phyloP scores from a whole-genome alignment of 192 early-diverging fungal genomes.

The Coemansia biformis region DNA sequence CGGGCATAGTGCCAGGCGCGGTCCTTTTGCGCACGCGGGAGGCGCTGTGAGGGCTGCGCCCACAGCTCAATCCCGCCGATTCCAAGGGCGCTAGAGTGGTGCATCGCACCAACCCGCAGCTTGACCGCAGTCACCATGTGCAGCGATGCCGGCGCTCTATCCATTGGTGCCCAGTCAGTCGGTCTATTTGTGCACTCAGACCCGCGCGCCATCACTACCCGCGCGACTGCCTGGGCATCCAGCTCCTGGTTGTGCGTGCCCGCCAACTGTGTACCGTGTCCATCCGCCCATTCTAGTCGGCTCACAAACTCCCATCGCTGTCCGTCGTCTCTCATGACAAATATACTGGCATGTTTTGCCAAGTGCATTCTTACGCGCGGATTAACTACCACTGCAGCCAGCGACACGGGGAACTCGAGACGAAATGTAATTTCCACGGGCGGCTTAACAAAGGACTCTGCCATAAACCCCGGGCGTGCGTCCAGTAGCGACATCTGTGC shows the following conservation, averaged over 20 bases:
- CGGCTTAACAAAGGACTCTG: constrained; percentile 27
- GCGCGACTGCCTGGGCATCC: background rate
- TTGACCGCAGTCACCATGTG: constrained; percentile 10
- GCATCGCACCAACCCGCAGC: constrained; percentile 14
- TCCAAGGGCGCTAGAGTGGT: constrained; percentile 9
- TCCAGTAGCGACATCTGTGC: background rate
- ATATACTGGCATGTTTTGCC: constrained; percentile 1
- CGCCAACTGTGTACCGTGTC: background rate
- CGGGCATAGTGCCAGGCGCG: constrained; percentile 1
- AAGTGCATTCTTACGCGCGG: constrained; percentile 12
- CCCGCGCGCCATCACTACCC: background rate
- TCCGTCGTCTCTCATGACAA: background rate
- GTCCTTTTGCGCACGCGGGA: constrained; percentile 6
- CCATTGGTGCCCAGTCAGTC: constrained; percentile 5
- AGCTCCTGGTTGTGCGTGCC: constrained; percentile 15
- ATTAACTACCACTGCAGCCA: constrained; percentile 15
- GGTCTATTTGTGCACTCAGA: background rate
- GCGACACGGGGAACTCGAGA: constrained; percentile 7
- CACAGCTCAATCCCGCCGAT: constrained; percentile 17
- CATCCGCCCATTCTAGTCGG: constrained; percentile 1
- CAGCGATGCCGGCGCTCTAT: background rate
- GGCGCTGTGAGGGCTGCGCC: constrained; percentile 25
- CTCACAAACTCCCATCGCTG: constrained; percentile 8
- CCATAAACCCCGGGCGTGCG: constrained; percentile 6
- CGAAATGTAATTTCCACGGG: constrained; percentile 13